Evolutionary conservation across 768 basidiomycete species (phyloP).

Genomic region (Candolleomyces eurysporus): DNA sequence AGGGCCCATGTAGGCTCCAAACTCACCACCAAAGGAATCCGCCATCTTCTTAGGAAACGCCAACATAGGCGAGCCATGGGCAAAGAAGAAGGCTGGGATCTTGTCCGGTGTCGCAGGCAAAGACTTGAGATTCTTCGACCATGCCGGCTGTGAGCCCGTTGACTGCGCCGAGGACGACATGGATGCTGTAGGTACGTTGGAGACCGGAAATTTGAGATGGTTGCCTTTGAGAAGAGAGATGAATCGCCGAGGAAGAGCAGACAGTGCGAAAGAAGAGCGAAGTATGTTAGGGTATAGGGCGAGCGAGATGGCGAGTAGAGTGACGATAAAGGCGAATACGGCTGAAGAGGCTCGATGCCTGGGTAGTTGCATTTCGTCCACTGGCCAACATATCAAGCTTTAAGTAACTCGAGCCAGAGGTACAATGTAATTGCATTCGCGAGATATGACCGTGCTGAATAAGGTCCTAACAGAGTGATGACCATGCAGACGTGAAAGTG

Average conservation of each 20-base stretch:
- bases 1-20: conserved; percentile 35
- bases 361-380: too few species aligned
- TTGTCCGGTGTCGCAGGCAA: conserved; percentile 34
- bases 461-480: background rate
- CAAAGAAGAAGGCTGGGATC: conserved; percentile 77
- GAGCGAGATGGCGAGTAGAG: background rate
- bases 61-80: conserved; percentile 62
- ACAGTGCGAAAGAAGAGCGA: background rate
- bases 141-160: background rate
- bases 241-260: background rate
- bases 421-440: background rate
- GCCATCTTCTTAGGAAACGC: conserved; percentile 31
- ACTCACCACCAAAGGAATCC: conserved; percentile 21
- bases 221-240: background rate
- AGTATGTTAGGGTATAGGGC: background rate
- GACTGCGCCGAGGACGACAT: background rate
- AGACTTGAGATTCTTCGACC: background rate
- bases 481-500: background rate
- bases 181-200: background rate
- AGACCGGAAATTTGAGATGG: background rate
- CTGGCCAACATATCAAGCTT: background rate
- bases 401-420: background rate
- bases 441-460: background rate
- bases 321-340: background rate
- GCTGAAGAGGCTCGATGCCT: background rate